Evolutionary conservation across 306 rosid genomes (phyloP), one percentile per base, ranked within the genome.

Genomic region (Castanea mollissima): DNA sequence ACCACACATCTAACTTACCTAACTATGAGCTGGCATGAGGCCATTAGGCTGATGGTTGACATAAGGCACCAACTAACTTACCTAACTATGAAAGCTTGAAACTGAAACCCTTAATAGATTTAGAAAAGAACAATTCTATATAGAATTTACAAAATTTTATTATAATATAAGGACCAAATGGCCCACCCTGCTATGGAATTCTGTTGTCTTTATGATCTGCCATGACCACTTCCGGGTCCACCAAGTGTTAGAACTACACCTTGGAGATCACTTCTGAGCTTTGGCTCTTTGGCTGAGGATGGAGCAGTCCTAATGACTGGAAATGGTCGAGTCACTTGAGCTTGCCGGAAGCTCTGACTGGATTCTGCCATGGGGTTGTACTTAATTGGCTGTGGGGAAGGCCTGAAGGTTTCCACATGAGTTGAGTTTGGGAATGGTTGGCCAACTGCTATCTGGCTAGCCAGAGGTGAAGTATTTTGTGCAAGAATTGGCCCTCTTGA

Each of bases 241-340:
- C 96, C 99, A 18, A 95, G 93, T 63, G 98, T 90, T 69, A 95
- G 85, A 77, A 87, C 86, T 81, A 95, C 90, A 27, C 94, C 97
- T 71, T 89, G 89, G 49, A 91, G 93, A 81, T 95, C 99, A 81
- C 85, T 88, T 86, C 85, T 88, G n/a, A 88, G 82, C 74, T 89
- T 88, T 25, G 87, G 86, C 57, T 91, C 93, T 68, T 68, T 87
- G 23, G 85, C 81, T 58, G 73, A 51, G 38, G 92, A 12, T 13
- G 82, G n/a, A 60, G 76, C 58, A 14, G 86, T 80, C 83, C 89
- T 83, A 44, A 82, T 62, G 18, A 85, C 78, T 1, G 87, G 84
- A 63, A 81, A 63, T 35, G 92, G 83, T 18, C 79, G 80, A 68
- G 88, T 81, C 29, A 76, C 35, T 34, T 73, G 84, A 18, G 86